These are phyloP conservation scores for Schizochytrium sp. DNA, from an alignment of 108 stramenopile genomes.

Conservation along the genomic window DNA sequence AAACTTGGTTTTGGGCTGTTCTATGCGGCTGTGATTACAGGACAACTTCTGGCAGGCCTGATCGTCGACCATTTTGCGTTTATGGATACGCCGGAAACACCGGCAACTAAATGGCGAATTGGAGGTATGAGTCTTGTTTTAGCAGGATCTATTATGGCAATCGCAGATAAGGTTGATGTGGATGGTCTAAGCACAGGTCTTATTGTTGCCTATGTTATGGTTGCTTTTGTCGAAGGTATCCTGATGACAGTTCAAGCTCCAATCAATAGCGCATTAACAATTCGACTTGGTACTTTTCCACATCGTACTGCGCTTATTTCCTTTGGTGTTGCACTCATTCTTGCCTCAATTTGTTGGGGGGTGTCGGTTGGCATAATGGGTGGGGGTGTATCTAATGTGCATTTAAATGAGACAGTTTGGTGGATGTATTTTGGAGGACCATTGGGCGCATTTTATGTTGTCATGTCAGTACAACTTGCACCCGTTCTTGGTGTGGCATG, in stretches of 20 bases:
- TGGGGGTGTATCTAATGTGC: background rate
- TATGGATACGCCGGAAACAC: background rate
- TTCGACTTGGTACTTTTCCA: conserved; percentile 20
- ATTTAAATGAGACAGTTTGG: background rate
- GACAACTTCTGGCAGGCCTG: conserved; percentile 7
- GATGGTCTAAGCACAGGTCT: background rate
- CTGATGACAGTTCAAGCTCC: background rate
- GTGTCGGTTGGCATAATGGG: background rate
- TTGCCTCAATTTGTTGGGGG: background rate
- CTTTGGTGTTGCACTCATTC: conserved; percentile 23
- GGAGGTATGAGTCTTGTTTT: background rate
- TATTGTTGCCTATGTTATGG: background rate
- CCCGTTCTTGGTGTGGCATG: conserved; percentile 4
- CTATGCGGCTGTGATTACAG: conserved; percentile 22
- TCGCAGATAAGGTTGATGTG: conserved; percentile 27
- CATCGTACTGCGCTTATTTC: conserved; percentile 25
- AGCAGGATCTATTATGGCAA: background rate
- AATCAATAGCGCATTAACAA: background rate
- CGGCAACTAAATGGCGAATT: background rate
- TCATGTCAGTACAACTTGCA: conserved; percentile 33
- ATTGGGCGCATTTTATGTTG: conserved; percentile 45
- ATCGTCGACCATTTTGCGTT: conserved; percentile 36
- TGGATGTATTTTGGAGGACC: conserved; percentile 13
- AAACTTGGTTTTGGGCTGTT: conserved; percentile 13
- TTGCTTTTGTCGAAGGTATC: background rate